A percentile compares a stretch with the other conserved stretches of the same genome.
These are phyloP conservation scores for Vitis rotundifolia DNA, from an alignment of 164 flowering plant species.

Conservation along the genomic window DNA sequence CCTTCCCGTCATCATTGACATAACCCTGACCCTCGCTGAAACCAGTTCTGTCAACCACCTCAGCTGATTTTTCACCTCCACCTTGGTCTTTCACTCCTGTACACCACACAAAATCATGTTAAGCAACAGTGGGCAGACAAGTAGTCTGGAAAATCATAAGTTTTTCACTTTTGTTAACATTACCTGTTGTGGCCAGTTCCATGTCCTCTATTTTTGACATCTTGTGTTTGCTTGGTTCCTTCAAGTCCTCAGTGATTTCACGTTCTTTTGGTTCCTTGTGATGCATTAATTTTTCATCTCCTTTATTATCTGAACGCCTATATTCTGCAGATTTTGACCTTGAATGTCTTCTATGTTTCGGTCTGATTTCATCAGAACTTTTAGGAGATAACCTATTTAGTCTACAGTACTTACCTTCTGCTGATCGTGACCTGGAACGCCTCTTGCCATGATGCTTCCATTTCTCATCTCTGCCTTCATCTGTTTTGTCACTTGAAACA, in stretches of 20 bases:
- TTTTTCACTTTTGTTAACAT: not conserved
- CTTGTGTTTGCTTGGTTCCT: constrained; percentile 3
- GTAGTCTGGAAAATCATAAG: not conserved
- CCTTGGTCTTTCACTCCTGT: constrained; percentile 11
- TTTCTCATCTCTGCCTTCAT: constrained; percentile 14
- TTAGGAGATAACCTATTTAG: constrained; percentile 33
- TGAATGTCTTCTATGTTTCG: constrained; percentile 32
- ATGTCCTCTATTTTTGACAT: not conserved
- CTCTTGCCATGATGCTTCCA: constrained; percentile 1
- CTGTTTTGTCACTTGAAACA: constrained; percentile 2
- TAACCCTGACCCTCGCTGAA: constrained; percentile 2
- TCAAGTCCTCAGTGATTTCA: too few species aligned
- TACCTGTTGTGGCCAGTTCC: constrained; percentile 2
- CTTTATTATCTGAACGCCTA: constrained; percentile 18
- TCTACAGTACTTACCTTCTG: constrained; percentile 2
- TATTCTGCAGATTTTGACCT: constrained; percentile 42
- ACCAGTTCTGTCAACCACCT: constrained; percentile 4
- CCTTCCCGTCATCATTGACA: too few species aligned
- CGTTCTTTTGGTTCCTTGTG: not conserved
- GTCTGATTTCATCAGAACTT: constrained; percentile 31
- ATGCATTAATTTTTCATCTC: constrained; percentile 31
- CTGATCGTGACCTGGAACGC: constrained; percentile 7
- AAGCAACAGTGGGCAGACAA: not conserved
- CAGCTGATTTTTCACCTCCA: constrained; percentile 8
- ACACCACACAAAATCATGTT: not conserved